A percentile compares a stretch with the other conserved stretches of the same genome.
Evolutionary conservation across 2,329 filamentous ascomycete genomes (phyloP).

Genomic region (Fusarium armeniacum): DNA sequence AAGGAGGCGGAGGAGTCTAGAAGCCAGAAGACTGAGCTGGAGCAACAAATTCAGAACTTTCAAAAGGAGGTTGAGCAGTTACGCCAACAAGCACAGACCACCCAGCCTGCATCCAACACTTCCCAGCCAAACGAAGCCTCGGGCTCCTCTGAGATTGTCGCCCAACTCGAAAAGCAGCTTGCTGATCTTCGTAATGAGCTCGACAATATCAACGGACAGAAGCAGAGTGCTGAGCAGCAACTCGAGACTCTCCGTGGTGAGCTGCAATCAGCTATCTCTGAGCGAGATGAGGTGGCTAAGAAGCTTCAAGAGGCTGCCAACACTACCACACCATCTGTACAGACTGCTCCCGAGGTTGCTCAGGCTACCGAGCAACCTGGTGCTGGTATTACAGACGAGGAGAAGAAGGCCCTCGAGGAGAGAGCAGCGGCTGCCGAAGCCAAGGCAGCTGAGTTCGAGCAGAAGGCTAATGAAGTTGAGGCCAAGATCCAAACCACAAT

Average conservation of each 20-base stretch:
- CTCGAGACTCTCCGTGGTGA: constrained; percentile 69
- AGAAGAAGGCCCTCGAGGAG: constrained; percentile 72
- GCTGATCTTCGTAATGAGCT: constrained; percentile 70
- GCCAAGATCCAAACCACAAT: constrained; percentile 71
- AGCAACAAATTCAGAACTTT: constrained; percentile 61
- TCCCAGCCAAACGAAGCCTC: constrained; percentile 55
- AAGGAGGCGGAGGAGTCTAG: constrained; percentile 53
- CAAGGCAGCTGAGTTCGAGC: constrained; percentile 74
- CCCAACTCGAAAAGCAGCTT: constrained; percentile 65
- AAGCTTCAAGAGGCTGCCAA: constrained; percentile 54
- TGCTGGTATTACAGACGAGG: constrained; percentile 64
- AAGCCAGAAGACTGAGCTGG: constrained; percentile 55
- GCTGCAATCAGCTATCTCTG: constrained; percentile 71
- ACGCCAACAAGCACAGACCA: constrained; percentile 53
- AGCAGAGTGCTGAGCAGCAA: constrained; percentile 75
- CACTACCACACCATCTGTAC: constrained; percentile 52
- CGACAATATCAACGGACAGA: constrained; percentile 75
- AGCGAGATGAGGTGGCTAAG: constrained; percentile 72
- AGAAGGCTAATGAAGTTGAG: constrained; percentile 74
- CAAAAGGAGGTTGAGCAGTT: constrained; percentile 59
- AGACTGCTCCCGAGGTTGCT: constrained; percentile 58
- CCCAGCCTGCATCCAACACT: constrained; percentile 56
- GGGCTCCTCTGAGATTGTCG: constrained; percentile 62
- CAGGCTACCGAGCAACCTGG: constrained; percentile 51
- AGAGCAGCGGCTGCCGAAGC: constrained; percentile 72